Conservation (phyloP, 441 rosid species). For the Manihot esculenta region DNA sequence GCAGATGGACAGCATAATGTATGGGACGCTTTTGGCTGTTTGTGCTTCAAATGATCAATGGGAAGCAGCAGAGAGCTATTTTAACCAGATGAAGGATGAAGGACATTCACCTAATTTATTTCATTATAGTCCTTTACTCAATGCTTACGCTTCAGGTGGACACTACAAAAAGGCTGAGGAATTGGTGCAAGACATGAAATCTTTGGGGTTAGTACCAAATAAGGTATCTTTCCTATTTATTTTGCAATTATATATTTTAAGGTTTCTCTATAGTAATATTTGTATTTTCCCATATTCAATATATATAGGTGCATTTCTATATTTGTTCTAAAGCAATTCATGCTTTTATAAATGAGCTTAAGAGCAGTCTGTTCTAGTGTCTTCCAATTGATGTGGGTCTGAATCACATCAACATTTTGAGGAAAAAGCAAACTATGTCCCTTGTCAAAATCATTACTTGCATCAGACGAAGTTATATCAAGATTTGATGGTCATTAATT, state of each 20-base stretch:
- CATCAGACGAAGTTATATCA: background rate
- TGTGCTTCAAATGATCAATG: constrained; percentile 80
- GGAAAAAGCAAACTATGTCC: background rate
- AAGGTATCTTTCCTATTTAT: constrained; percentile 57
- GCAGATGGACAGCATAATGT: constrained; percentile 75
- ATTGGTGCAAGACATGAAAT: constrained; percentile 72
- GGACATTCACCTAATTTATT: constrained; percentile 69
- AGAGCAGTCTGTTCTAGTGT: background rate
- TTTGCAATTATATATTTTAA: constrained; percentile 14
- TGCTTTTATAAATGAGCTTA: background rate
- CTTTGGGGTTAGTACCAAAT: constrained; percentile 75
- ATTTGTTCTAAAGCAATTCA: background rate
- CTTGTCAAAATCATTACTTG: background rate
- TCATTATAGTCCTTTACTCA: constrained; percentile 85
- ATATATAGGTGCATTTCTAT: background rate
- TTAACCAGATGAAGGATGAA: constrained; percentile 74
- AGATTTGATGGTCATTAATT: background rate
- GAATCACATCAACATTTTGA: background rate
- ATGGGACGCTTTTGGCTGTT: constrained; percentile 81
- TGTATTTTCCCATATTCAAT: background rate
- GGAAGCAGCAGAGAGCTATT: constrained; percentile 71
- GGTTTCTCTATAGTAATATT: background rate
- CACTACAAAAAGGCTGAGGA: constrained; percentile 75
- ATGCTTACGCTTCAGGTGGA: constrained; percentile 75
- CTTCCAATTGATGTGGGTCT: background rate